Conservation (phyloP, 192 early-diverging fungal species). For the Umbelopsis sp. region DNA sequence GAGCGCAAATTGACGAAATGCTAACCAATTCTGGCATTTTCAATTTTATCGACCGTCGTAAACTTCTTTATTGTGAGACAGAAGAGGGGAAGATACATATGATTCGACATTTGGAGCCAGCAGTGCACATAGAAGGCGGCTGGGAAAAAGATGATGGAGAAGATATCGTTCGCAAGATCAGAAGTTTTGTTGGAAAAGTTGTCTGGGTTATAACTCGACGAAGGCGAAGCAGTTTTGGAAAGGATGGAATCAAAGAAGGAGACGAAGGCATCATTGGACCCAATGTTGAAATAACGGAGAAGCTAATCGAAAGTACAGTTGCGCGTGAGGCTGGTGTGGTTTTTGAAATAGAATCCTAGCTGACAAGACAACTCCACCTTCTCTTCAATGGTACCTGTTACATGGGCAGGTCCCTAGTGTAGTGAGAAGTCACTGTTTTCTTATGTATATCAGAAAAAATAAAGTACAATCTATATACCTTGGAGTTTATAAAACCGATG, state of each 20-base stretch:
- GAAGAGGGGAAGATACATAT: constrained; percentile 69
- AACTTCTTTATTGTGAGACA: constrained; percentile 71
- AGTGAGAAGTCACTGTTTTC: background rate
- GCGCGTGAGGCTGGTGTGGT: constrained; percentile 22
- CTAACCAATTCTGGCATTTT: constrained; percentile 44
- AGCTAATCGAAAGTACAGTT: constrained; percentile 24
- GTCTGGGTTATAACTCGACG: constrained; percentile 38
- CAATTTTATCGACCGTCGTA: constrained; percentile 57
- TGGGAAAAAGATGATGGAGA: constrained; percentile 45
- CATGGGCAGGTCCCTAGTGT: background rate
- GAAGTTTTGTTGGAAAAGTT: constrained; percentile 29
- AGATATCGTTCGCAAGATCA: constrained; percentile 30
- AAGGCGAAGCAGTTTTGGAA: constrained; percentile 27
- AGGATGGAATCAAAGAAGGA: background rate
- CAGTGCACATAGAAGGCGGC: constrained; percentile 66
- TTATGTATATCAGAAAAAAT: constrained; percentile 15
- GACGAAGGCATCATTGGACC: constrained; percentile 24
- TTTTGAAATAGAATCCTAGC: constrained; percentile 3
- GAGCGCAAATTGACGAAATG: constrained; percentile 52
- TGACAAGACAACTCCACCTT: background rate
- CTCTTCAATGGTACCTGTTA: background rate
- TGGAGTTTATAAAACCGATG: background rate
- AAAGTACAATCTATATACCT: background rate
- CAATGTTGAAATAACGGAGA: constrained; percentile 33
- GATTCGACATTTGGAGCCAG: constrained; percentile 66